Percentiles rank a stretch among this genome's conserved stretches.
Evolutionary conservation across 1,284 basidiomycete genomes (phyloP).

Genomic region (Melampsora americana): DNA sequence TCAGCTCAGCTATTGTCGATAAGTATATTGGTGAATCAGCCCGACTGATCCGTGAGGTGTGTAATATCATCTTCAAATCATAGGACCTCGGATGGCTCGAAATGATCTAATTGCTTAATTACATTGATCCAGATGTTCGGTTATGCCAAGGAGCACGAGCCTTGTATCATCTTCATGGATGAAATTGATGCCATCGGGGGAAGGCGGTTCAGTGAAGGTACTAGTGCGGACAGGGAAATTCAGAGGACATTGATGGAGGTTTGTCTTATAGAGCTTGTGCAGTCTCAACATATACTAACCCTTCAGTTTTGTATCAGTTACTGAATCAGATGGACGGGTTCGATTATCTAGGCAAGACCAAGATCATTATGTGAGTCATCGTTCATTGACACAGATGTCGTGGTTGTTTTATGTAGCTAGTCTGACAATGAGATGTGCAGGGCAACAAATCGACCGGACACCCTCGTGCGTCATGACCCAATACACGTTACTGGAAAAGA

Average conservation of each 20-base stretch:
- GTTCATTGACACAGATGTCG: conserved; percentile 62
- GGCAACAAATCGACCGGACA: conserved; percentile 65
- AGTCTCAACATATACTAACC: not conserved
- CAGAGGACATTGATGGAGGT: conserved; percentile 99
- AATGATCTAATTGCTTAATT: not conserved
- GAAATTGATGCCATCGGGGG: conserved; percentile 98
- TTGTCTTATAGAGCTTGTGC: conserved; percentile 45
- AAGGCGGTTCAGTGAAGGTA: conserved; percentile 94
- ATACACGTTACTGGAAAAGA: not conserved
- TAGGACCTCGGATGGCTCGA: too few relatives aligned
- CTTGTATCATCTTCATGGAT: conserved; percentile 99
- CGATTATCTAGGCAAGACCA: conserved; percentile 90
- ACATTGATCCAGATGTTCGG: conserved; percentile 80
- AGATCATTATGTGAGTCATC: conserved; percentile 92
- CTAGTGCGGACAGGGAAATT: conserved; percentile 96
- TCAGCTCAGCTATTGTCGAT: conserved; percentile 98
- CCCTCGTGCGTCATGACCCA: conserved; percentile 72
- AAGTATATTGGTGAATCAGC: conserved; percentile 99
- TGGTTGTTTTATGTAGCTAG: not conserved
- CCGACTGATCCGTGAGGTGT: conserved; percentile 67
- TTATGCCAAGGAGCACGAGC: conserved; percentile 93
- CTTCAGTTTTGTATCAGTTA: conserved; percentile 60
- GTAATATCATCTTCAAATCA: not conserved
- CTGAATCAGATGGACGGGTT: conserved; percentile 99
- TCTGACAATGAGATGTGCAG: conserved; percentile 9